Evolutionary conservation across 2,329 filamentous ascomycete species (phyloP).

Genomic region (Botrytis aclada): DNA sequence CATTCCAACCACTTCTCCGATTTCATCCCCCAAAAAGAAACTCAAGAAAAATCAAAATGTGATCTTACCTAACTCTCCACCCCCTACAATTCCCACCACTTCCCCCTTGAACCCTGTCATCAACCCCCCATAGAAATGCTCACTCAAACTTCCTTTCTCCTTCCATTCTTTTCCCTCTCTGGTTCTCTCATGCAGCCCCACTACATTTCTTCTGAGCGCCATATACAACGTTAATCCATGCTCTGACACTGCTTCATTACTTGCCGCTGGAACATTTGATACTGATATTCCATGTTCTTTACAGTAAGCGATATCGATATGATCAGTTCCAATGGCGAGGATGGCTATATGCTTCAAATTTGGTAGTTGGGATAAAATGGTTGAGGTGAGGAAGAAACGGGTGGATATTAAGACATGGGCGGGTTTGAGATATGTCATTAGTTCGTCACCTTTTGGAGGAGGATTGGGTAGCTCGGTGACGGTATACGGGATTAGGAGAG

Average conservation of each 20-base stretch:
- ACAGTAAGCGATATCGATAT: slow-evolving; percentile 41
- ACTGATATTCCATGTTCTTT: slow-evolving; percentile 38
- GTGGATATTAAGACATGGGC: slow-evolving; percentile 42
- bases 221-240: slow-evolving; percentile 36
- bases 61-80: slow-evolving; percentile 31
- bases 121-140: slow-evolving; percentile 24
- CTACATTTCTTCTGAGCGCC: slow-evolving; percentile 40
- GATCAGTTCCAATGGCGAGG: slow-evolving; percentile 41
- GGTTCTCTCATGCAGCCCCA: slow-evolving; percentile 35
- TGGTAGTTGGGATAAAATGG: slow-evolving; percentile 35
- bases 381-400: slow-evolving; percentile 33
- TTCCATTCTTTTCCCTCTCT: slow-evolving; percentile 30
- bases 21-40: not conserved
- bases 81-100: slow-evolving; percentile 34
- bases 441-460: slow-evolving; percentile 26
- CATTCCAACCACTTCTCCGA: not conserved
- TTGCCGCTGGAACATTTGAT: slow-evolving; percentile 41
- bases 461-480: slow-evolving; percentile 25
- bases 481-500: slow-evolving; percentile 27
- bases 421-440: slow-evolving; percentile 29
- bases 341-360: slow-evolving; percentile 39
- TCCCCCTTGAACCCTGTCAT: slow-evolving; percentile 31
- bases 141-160: slow-evolving; percentile 30
- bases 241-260: slow-evolving; percentile 39
- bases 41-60: not conserved